A percentile compares a stretch with the other conserved stretches of the same genome.
Conservation (phyloP, 1,139 yeast genomes). For the Eremothecium gossypii region DNA sequence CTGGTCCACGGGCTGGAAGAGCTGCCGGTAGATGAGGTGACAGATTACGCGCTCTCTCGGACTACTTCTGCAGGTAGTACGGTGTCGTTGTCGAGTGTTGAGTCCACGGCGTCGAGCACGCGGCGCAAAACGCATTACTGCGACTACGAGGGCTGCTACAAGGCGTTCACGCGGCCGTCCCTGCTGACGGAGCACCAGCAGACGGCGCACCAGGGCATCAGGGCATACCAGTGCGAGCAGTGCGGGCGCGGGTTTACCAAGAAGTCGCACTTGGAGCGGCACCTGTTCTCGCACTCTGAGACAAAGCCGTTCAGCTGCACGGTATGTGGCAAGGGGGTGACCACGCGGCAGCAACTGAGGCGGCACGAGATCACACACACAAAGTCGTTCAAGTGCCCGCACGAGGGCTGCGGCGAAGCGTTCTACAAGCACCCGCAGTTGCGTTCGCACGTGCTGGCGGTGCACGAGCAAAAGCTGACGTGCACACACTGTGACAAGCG, state of each 20-base stretch:
- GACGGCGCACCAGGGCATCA: slow-evolving; percentile 59
- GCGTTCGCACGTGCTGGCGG: slow-evolving; percentile 57
- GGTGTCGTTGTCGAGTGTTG: slow-evolving; percentile 10
- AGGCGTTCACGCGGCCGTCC: slow-evolving; percentile 74
- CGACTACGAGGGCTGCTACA: slow-evolving; percentile 55
- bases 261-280: slow-evolving; percentile 73
- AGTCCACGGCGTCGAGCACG: slow-evolving; percentile 29
- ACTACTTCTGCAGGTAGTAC: slow-evolving; percentile 13
- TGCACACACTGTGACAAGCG: slow-evolving; percentile 53
- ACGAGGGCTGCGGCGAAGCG: slow-evolving; percentile 52
- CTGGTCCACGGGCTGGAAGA: background rate
- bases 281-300: slow-evolving; percentile 51
- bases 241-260: slow-evolving; percentile 65
- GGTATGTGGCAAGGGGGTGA: slow-evolving; percentile 75
- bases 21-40: background rate
- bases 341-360: slow-evolving; percentile 69
- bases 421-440: slow-evolving; percentile 76
- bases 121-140: slow-evolving; percentile 55
- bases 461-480: slow-evolving; percentile 44
- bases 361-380: slow-evolving; percentile 77
- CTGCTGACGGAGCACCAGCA: slow-evolving; percentile 72
- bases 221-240: slow-evolving; percentile 62
- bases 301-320: slow-evolving; percentile 70
- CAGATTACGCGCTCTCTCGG: slow-evolving; percentile 7
- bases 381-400: slow-evolving; percentile 55